Percentiles rank a stretch among this genome's conserved stretches.
Evolutionary conservation across 768 basidiomycete species (phyloP).

Genomic region (Boletus subparvulus): DNA sequence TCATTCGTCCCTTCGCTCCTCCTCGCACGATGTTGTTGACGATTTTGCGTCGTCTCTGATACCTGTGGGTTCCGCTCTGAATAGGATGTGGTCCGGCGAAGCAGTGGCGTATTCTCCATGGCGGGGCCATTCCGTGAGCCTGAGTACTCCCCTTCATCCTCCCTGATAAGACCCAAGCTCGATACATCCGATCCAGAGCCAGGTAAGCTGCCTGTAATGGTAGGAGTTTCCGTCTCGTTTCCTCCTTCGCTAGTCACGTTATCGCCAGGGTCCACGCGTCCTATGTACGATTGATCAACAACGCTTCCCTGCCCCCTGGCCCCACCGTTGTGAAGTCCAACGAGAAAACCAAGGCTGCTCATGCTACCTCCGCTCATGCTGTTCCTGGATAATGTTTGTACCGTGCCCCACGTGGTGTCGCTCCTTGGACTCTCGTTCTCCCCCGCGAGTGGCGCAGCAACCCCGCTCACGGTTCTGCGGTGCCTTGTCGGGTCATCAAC

Average conservation of each 20-base stretch:
- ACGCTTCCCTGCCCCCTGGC: slow-evolving; percentile 25
- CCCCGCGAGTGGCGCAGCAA: slow-evolving; percentile 13
- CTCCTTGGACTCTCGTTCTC: slow-evolving; percentile 32
- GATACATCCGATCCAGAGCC: slow-evolving; percentile 20
- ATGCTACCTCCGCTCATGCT: slow-evolving; percentile 25
- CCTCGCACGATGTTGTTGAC: slow-evolving; percentile 21
- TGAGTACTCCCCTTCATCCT: slow-evolving; percentile 28
- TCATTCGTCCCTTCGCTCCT: slow-evolving; percentile 21
- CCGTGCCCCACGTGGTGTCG: slow-evolving; percentile 39
- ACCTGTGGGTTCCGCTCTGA: slow-evolving; percentile 15
- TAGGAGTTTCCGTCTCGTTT: slow-evolving; percentile 21
- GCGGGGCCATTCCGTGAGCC: slow-evolving; percentile 10
- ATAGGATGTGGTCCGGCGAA: slow-evolving; percentile 19
- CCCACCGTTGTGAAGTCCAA: slow-evolving; percentile 33
- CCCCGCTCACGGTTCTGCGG: slow-evolving; percentile 9
- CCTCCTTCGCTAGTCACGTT: slow-evolving; percentile 15
- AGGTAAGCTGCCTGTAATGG: slow-evolving; percentile 21
- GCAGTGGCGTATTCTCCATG: slow-evolving; percentile 11
- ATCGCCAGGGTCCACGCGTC: slow-evolving; percentile 13
- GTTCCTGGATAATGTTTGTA: slow-evolving; percentile 23
- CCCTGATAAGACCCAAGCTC: slow-evolving; percentile 32
- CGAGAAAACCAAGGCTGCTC: slow-evolving; percentile 29
- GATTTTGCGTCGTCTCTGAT: slow-evolving; percentile 15
- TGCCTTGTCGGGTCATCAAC: slow-evolving; percentile 2
- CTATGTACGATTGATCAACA: slow-evolving; percentile 18